phyloP scores from a whole-genome alignment of 768 basidiomycete species.

The Kwoniella botswanensis region DNA sequence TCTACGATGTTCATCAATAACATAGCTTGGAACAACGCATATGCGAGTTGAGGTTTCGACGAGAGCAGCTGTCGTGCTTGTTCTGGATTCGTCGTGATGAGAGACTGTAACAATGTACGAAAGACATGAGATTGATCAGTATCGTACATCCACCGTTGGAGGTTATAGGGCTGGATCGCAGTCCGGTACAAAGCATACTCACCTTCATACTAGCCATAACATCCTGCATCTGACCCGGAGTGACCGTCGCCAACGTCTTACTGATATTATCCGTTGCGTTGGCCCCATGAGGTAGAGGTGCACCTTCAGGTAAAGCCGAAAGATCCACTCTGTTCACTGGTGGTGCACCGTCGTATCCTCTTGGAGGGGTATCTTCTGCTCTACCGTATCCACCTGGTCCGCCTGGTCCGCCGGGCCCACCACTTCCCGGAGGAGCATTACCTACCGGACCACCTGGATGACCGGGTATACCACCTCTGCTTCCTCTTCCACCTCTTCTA shows the following conservation, averaged over 20 bases:
- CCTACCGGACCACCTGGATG: conserved; percentile 29
- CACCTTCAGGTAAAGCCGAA: conserved; percentile 73
- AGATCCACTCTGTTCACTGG: conserved; percentile 58
- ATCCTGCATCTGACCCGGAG: conserved; percentile 83
- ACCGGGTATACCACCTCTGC: conserved; percentile 17
- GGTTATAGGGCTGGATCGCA: neutral
- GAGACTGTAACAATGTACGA: conserved; percentile 66
- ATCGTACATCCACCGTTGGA: neutral
- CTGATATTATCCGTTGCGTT: conserved; percentile 81
- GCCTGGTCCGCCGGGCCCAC: conserved; percentile 7
- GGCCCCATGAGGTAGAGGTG: conserved; percentile 72
- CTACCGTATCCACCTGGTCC: conserved; percentile 14
- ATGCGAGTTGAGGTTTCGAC: conserved; percentile 88
- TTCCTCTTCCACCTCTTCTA: conserved; percentile 20
- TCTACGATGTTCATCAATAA: conserved; percentile 93
- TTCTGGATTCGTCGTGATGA: conserved; percentile 88
- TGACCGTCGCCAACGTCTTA: conserved; percentile 80
- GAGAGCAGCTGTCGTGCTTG: conserved; percentile 79
- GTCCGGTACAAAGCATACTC: conserved; percentile 40
- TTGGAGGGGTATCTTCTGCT: conserved; percentile 20
- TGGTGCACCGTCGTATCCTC: conserved; percentile 21
- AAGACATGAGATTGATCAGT: neutral
- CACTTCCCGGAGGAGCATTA: conserved; percentile 30
- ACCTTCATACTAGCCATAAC: conserved; percentile 99
- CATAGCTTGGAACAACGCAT: conserved; percentile 93